Evolutionary conservation across 352 stramenopile species (phyloP).

Genomic region (Globisporangium carolinianum): DNA sequence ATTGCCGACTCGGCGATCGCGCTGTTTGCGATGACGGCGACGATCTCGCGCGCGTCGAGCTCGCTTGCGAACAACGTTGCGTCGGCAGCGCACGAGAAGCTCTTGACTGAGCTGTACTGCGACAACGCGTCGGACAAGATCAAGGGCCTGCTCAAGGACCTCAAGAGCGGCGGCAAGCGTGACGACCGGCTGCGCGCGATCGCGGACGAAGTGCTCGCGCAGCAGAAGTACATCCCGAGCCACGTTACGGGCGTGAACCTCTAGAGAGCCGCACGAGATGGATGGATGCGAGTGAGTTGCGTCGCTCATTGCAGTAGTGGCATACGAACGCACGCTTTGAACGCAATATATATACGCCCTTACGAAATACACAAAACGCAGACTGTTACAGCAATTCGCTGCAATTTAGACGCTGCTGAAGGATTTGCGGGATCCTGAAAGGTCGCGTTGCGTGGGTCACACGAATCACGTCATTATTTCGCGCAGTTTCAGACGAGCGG

Average conservation of each 20-base stretch:
- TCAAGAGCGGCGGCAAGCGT: constrained; percentile 54
- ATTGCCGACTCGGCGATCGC: constrained; percentile 82
- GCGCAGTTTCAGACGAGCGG: not conserved
- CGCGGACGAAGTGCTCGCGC: constrained; percentile 64
- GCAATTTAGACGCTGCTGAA: not conserved
- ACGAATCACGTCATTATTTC: not conserved
- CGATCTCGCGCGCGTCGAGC: constrained; percentile 73
- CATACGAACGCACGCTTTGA: not conserved
- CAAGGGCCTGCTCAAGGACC: constrained; percentile 39
- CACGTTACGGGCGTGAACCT: constrained; percentile 73
- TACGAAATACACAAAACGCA: not conserved
- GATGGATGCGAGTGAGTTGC: not conserved
- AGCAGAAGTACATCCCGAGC: constrained; percentile 71
- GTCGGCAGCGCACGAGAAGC: constrained; percentile 68
- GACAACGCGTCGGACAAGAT: constrained; percentile 70
- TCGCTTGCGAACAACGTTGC: constrained; percentile 44
- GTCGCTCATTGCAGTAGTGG: not conserved
- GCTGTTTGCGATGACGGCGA: constrained; percentile 83
- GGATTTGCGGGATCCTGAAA: not conserved
- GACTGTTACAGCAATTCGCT: not conserved
- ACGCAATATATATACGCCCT: not conserved
- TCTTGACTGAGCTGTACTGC: constrained; percentile 75
- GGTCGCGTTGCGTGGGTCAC: not conserved
- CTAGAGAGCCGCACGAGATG: constrained; percentile 4
- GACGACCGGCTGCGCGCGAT: constrained; percentile 72